These are phyloP conservation scores for Leccinum arenicola DNA, from an alignment of 768 basidiomycete species.

Conservation along the genomic window DNA sequence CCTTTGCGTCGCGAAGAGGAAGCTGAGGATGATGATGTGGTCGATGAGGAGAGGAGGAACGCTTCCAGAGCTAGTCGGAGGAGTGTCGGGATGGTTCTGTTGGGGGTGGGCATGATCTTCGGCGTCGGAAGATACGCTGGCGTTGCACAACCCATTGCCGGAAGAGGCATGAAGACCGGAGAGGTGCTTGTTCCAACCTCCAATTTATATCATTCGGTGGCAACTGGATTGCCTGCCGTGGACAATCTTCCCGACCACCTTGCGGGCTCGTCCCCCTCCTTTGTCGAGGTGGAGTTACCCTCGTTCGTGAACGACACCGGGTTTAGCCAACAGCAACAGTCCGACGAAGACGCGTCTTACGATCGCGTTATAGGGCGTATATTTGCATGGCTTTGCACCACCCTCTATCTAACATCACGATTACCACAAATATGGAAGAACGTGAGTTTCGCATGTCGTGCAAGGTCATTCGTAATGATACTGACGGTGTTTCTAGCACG, in stretches of 20 bases:
- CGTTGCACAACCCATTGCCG: constrained; percentile 26
- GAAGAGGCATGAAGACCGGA: constrained; percentile 39
- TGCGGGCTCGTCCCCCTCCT: background rate
- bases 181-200: constrained; percentile 40
- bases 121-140: constrained; percentile 54
- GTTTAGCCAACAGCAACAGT: constrained; percentile 10
- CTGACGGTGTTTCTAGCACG: constrained; percentile 49
- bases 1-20: constrained; percentile 40
- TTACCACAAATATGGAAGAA: constrained; percentile 99
- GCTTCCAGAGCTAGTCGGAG: constrained; percentile 65
- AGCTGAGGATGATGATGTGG: constrained; percentile 24
- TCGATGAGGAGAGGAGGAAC: constrained; percentile 27
- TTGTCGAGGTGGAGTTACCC: constrained; percentile 21
- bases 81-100: constrained; percentile 77
- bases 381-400: constrained; percentile 93
- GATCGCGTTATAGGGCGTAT: constrained; percentile 83
- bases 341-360: constrained; percentile 25
- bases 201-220: background rate
- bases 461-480: background rate
- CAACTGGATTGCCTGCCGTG: constrained; percentile 11
- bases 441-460: constrained; percentile 48
- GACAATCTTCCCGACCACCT: constrained; percentile 13
- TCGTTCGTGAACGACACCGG: constrained; percentile 1
- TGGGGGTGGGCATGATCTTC: constrained; percentile 74
- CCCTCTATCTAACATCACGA: constrained; percentile 87